Evolutionary conservation across 164 flowering plant species (phyloP).

Genomic region (Stephania japonica): DNA sequence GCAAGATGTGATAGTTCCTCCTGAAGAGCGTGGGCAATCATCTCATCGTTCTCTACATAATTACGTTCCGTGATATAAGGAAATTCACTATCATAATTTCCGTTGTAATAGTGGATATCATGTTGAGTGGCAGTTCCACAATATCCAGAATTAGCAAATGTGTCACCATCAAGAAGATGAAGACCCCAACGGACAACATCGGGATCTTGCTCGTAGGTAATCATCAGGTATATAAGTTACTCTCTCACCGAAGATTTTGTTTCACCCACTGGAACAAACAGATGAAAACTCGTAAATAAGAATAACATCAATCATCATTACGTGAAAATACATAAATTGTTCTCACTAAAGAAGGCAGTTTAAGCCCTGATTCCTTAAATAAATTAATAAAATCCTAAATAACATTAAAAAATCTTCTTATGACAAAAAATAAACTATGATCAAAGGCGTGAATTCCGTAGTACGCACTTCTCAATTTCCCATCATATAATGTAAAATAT

Average conservation of each 20-base stretch:
- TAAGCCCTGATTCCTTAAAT: background rate
- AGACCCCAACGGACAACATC: slow-evolving; percentile 82
- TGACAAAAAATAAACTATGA: background rate
- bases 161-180: slow-evolving; percentile 57
- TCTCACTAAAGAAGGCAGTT: background rate
- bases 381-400: background rate
- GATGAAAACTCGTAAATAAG: background rate
- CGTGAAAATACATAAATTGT: background rate
- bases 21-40: slow-evolving; percentile 61
- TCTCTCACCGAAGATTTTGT: background rate
- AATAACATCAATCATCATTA: background rate
- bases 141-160: slow-evolving; percentile 38
- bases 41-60: slow-evolving; percentile 52
- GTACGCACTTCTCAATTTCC: background rate
- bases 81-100: slow-evolving; percentile 29
- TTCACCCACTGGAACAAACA: background rate
- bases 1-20: slow-evolving; percentile 68
- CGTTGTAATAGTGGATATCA: slow-evolving; percentile 33
- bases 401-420: background rate
- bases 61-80: slow-evolving; percentile 24
- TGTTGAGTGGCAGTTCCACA: slow-evolving; percentile 32
- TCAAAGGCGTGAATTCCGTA: background rate
- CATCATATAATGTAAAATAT: background rate
- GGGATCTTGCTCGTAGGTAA: slow-evolving; percentile 57
- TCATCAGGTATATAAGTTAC: slow-evolving; percentile 18